These are phyloP conservation scores for Saturnispora mendoncae DNA, from an alignment of 805 yeast genomes.

Conservation along the genomic window DNA sequence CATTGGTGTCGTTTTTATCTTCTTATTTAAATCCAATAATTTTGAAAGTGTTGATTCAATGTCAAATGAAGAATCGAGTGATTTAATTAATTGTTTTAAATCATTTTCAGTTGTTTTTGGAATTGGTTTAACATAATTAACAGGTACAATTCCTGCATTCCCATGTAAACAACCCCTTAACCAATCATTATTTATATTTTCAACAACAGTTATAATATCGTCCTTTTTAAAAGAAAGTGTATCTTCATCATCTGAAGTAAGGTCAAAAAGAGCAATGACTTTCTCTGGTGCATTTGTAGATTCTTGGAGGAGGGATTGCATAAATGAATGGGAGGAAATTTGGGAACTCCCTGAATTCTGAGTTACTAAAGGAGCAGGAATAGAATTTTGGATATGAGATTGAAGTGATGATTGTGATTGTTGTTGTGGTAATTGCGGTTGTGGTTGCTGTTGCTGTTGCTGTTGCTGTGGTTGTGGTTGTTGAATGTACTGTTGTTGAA, in stretches of 20 bases:
- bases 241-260: constrained; percentile 70
- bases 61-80: constrained; percentile 46
- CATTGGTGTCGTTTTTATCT: constrained; percentile 30
- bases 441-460: neutral
- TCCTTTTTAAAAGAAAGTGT: constrained; percentile 83
- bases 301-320: constrained; percentile 6
- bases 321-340: neutral
- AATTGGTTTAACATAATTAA: constrained; percentile 80
- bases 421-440: constrained; percentile 4
- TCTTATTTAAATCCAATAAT: constrained; percentile 30
- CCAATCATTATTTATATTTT: constrained; percentile 88
- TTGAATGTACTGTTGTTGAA: constrained; percentile 13
- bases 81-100: constrained; percentile 37
- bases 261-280: constrained; percentile 81
- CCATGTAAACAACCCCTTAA: constrained; percentile 86
- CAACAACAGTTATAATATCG: constrained; percentile 80
- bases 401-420: neutral
- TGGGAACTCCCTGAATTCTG: constrained; percentile 12
- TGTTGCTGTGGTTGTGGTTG: neutral
- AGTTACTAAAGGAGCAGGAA: too few relatives aligned
- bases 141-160: constrained; percentile 79
- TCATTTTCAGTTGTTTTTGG: constrained; percentile 59
- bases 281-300: constrained; percentile 20
- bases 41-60: constrained; percentile 63
- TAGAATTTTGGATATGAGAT: too few relatives aligned